phyloP scores from a whole-genome alignment of 148 eudicot species.

The Rhododendron henanense region DNA sequence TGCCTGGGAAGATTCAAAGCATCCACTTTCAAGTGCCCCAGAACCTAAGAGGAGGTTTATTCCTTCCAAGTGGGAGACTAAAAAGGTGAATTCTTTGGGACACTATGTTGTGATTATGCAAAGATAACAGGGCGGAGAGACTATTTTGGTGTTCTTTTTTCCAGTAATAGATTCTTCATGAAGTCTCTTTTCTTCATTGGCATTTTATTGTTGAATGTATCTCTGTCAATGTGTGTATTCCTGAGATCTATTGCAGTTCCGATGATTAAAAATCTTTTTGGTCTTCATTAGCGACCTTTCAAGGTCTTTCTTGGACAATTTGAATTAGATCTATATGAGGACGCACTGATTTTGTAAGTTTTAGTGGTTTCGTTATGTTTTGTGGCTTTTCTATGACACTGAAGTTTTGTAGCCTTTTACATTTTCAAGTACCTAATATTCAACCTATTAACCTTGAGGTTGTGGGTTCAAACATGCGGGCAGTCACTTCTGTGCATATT shows the following conservation, averaged over 20 bases:
- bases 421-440: not conserved
- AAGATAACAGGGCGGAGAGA: not conserved
- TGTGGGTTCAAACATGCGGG: not conserved
- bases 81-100: constrained; percentile 43
- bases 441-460: not conserved
- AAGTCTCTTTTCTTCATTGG: not conserved
- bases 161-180: not conserved
- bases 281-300: not conserved
- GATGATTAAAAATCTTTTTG: not conserved
- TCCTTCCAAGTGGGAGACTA: constrained; percentile 86
- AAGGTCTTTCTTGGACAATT: not conserved
- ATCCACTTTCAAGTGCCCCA: constrained; percentile 84
- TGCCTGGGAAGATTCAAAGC: constrained; percentile 59
- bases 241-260: not conserved
- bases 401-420: not conserved
- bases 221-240: not conserved
- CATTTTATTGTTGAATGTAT: not conserved
- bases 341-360: not conserved
- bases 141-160: not conserved
- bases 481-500: not conserved
- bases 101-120: not conserved
- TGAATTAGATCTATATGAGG: not conserved
- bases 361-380: not conserved
- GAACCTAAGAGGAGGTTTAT: constrained; percentile 92
- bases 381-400: not conserved